These are phyloP conservation scores for Naganishia onofrii DNA, from an alignment of 768 basidiomycete genomes.

Conservation along the genomic window DNA sequence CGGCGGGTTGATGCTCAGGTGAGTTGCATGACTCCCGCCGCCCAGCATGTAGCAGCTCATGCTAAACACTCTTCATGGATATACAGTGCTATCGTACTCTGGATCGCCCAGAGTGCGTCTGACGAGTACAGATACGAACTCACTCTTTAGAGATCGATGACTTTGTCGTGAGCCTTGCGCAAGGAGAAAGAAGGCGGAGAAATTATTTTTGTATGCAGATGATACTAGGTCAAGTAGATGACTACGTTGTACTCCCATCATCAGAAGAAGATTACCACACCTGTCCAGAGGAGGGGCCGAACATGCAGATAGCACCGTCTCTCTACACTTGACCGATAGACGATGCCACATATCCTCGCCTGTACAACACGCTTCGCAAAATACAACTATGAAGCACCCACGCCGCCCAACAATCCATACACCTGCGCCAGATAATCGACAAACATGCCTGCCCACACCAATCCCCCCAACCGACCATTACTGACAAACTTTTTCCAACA, in stretches of 20 bases:
- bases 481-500: slow-evolving; percentile 88
- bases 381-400: not conserved
- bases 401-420: not conserved
- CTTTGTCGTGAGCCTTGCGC: not conserved
- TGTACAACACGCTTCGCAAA: not conserved
- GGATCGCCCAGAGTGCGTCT: slow-evolving; percentile 81
- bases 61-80: not conserved
- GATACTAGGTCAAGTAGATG: not conserved
- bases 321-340: not conserved
- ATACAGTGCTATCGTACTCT: slow-evolving; percentile 76
- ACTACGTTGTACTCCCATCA: slow-evolving; percentile 5
- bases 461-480: slow-evolving; percentile 83
- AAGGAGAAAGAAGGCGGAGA: not conserved
- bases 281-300: not conserved
- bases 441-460: slow-evolving; percentile 77
- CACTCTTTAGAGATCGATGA: slow-evolving; percentile 57
- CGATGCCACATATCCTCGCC: not conserved
- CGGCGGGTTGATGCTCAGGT: slow-evolving; percentile 59
- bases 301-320: not conserved
- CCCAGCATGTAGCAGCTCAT: not conserved
- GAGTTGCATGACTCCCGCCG: slow-evolving; percentile 21
- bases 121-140: slow-evolving; percentile 93
- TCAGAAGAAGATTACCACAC: not conserved
- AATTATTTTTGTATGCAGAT: not conserved
- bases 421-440: slow-evolving; percentile 61